Percentiles rank a stretch among this genome's conserved stretches.
Conservation (phyloP, 225 moss, liverwort and hornwort genomes). For the Pseudisothecium myosuroides region DNA sequence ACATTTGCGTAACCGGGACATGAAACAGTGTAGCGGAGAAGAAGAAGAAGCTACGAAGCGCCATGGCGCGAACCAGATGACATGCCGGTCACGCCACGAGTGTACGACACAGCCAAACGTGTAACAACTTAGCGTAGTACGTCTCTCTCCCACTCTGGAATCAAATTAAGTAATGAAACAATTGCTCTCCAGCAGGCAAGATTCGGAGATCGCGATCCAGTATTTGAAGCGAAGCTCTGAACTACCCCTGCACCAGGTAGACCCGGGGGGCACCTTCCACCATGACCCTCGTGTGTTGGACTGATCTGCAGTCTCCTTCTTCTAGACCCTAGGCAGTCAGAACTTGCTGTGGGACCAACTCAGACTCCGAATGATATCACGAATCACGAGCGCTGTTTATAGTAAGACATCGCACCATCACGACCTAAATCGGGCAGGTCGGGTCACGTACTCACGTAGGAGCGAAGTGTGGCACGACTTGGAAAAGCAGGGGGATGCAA, state of each 20-base stretch:
- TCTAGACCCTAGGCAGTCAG: not conserved
- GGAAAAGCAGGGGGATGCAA: not conserved
- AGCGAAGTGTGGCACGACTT: slow-evolving; percentile 30
- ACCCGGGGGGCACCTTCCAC: not conserved
- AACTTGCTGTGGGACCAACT: not conserved
- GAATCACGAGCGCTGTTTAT: not conserved
- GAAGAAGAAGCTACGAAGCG: not conserved
- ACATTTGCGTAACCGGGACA: not conserved
- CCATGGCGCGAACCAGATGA: not conserved
- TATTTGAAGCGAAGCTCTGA: not conserved
- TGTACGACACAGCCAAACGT: not conserved
- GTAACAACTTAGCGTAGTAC: not conserved
- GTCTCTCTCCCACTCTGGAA: not conserved
- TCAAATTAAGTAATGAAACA: not conserved
- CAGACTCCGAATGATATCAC: slow-evolving; percentile 2
- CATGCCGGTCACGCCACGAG: not conserved
- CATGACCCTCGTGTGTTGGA: slow-evolving; percentile 7
- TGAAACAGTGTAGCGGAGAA: not conserved
- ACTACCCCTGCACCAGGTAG: not conserved
- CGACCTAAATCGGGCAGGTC: slow-evolving; percentile 7
- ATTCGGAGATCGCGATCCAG: slow-evolving; percentile 12
- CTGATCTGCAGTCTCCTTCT: not conserved
- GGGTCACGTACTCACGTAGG: slow-evolving; percentile 20
- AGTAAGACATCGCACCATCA: not conserved
- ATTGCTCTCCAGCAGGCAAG: not conserved